These are phyloP conservation scores for Apiospora phragmitis DNA, from an alignment of 2,329 filamentous ascomycete species.

Conservation along the genomic window DNA sequence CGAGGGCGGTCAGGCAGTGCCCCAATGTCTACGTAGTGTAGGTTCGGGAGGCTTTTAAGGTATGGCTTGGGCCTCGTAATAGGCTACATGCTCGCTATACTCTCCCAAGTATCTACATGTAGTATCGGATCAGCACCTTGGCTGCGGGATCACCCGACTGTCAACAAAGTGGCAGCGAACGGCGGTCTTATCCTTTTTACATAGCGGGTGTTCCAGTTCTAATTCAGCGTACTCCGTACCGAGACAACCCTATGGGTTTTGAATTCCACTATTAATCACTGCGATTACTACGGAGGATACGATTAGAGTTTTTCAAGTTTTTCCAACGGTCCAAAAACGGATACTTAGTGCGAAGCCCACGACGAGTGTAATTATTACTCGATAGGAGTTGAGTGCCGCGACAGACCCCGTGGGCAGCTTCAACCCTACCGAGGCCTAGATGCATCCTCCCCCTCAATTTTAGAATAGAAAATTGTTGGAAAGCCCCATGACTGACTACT, in stretches of 20 bases:
- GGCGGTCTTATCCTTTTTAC: not conserved
- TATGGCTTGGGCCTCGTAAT: too few species aligned
- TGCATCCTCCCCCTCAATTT: not conserved
- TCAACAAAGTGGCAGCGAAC: constrained; percentile 1
- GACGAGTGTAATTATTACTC: not conserved
- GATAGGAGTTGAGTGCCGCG: not conserved
- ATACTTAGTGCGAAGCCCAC: not conserved
- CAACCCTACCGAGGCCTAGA: not conserved
- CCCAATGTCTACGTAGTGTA: not conserved
- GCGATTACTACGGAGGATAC: not conserved
- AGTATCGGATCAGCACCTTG: not conserved
- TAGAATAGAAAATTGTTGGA: not conserved
- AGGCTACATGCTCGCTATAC: not conserved
- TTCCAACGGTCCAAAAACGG: not conserved
- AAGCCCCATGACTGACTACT: not conserved
- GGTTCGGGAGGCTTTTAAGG: too few species aligned
- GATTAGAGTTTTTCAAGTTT: not conserved
- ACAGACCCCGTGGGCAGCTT: not conserved
- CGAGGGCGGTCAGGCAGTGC: not conserved
- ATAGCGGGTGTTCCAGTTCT: not conserved
- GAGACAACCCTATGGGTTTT: not conserved
- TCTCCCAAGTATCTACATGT: not conserved
- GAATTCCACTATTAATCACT: not conserved
- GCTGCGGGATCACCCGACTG: not conserved
- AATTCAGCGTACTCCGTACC: not conserved